Percentiles rank a stretch among this genome's conserved stretches.
These are phyloP conservation scores for Solidago caesia DNA, from an alignment of 129 eudicot genomes.

Conservation along the genomic window DNA sequence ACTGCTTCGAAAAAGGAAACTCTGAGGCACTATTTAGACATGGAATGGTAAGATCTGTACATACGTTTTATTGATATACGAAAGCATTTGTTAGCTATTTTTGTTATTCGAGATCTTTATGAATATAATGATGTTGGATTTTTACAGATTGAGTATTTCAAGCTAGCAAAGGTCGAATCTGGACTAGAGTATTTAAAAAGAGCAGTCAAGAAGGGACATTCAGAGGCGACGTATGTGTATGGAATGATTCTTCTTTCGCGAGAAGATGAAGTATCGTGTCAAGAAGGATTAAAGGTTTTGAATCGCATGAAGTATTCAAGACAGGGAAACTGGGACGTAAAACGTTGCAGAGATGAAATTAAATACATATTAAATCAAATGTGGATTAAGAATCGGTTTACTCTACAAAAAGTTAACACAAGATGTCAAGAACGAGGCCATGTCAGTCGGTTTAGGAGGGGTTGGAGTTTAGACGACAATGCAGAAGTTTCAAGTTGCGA, in stretches of 20 bases:
- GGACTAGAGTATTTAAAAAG: conserved; percentile 23
- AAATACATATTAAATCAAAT: neutral
- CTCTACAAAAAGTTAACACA: neutral
- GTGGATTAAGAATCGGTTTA: conserved; percentile 22
- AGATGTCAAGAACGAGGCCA: neutral
- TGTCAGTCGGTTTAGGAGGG: neutral
- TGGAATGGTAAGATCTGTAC: conserved; percentile 13
- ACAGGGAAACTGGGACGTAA: neutral
- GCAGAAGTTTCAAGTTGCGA: conserved; percentile 10
- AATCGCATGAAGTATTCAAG: conserved; percentile 1
- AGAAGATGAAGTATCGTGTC: conserved; percentile 7
- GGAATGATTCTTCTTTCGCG: conserved; percentile 12
- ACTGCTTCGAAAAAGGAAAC: conserved; percentile 28
- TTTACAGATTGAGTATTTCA: conserved; percentile 12
- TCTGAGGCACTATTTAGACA: conserved; percentile 29
- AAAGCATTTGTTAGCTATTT: too few species aligned
- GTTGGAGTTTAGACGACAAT: conserved; percentile 4
- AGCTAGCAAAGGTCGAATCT: neutral
- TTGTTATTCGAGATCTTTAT: too few species aligned
- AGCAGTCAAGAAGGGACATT: conserved; percentile 18
- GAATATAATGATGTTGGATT: too few species aligned
- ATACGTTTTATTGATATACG: too few species aligned
- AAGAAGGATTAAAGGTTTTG: conserved; percentile 7
- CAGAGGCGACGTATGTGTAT: conserved; percentile 27
- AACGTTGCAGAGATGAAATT: conserved; percentile 24